Conservation (phyloP, 768 basidiomycete species). For the Mycena kentingensis region DNA sequence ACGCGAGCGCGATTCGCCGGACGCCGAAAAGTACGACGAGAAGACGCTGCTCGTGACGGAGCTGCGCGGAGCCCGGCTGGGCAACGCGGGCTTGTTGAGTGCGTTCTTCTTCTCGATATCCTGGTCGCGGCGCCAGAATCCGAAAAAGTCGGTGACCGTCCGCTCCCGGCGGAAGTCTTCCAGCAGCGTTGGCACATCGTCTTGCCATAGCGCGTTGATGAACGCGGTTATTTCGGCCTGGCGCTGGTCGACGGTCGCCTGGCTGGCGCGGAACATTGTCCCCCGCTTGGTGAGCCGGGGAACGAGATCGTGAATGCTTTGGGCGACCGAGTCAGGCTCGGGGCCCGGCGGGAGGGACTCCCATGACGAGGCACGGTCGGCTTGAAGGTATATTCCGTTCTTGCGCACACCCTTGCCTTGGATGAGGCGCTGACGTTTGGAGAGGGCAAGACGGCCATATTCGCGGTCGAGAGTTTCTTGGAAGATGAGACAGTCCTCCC, state of each 20-base stretch:
- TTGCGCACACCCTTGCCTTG: slow-evolving; percentile 79
- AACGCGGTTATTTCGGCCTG: slow-evolving; percentile 60
- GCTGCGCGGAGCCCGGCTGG: slow-evolving; percentile 32
- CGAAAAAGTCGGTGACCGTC: slow-evolving; percentile 75
- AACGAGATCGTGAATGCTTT: slow-evolving; percentile 64
- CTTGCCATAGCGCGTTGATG: slow-evolving; percentile 57
- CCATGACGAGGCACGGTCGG: slow-evolving; percentile 75
- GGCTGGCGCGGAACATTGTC: slow-evolving; percentile 70
- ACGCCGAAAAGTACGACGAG: slow-evolving; percentile 60
- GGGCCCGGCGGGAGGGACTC: slow-evolving; percentile 85
- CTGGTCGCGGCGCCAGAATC: slow-evolving; percentile 71
- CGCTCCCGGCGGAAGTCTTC: slow-evolving; percentile 61
- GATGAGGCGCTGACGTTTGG: slow-evolving; percentile 66
- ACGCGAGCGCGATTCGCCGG: slow-evolving; percentile 25
- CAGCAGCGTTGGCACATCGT: slow-evolving; percentile 65
- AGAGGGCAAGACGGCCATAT: slow-evolving; percentile 61
- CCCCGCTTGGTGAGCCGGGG: slow-evolving; percentile 73
- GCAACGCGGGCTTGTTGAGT: slow-evolving; percentile 12
- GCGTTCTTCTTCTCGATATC: slow-evolving; percentile 53
- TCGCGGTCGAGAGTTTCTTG: slow-evolving; percentile 70
- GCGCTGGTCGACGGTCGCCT: slow-evolving; percentile 65
- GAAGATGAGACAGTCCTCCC: slow-evolving; percentile 83
- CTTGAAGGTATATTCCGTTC: slow-evolving; percentile 63
- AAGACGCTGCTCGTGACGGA: slow-evolving; percentile 59
- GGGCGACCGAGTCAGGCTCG: slow-evolving; percentile 72